A percentile compares a stretch with the other conserved stretches of the same genome.
phyloP scores from a whole-genome alignment of 1,284 basidiomycete species.

The Puccinia polysora region DNA sequence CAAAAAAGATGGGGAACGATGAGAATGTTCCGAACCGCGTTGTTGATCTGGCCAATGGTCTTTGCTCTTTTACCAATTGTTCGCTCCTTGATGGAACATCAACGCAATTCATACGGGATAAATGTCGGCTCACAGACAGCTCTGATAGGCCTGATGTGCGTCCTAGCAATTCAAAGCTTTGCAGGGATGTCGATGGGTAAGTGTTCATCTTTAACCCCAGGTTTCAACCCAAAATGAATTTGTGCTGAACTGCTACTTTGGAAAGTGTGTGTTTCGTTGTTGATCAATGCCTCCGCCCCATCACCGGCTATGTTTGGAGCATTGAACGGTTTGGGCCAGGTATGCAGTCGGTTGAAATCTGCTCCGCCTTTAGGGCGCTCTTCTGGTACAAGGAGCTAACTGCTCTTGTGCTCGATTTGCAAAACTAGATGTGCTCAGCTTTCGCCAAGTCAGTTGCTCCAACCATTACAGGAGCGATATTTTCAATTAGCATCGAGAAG shows the following conservation, averaged over 20 bases:
- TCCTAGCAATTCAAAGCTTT: constrained; percentile 14
- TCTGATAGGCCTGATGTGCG: not conserved
- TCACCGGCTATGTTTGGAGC: constrained; percentile 9
- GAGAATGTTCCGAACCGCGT: not conserved
- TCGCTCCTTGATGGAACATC: not conserved
- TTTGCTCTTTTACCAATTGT: constrained; percentile 9
- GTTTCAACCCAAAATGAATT: not conserved
- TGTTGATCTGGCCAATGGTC: not conserved
- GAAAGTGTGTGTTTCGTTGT: constrained; percentile 17
- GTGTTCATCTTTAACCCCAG: too few relatives aligned
- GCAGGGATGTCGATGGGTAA: not conserved
- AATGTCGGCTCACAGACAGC: not conserved
- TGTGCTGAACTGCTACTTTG: not conserved
- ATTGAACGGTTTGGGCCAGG: constrained; percentile 18
- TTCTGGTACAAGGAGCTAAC: too few relatives aligned
- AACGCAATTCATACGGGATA: not conserved
- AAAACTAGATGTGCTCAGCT: constrained; percentile 15
- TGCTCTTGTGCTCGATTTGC: too few relatives aligned
- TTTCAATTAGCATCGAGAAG: constrained; percentile 1
- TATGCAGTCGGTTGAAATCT: not conserved
- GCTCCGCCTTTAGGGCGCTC: too few relatives aligned
- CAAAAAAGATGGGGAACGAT: constrained; percentile 17
- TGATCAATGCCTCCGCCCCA: constrained; percentile 20
- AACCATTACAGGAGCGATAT: not conserved
- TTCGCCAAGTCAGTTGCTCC: constrained; percentile 6